Base-by-base conservation (phyloP, 768 basidiomycete species). In the Imleria badia region DNA sequence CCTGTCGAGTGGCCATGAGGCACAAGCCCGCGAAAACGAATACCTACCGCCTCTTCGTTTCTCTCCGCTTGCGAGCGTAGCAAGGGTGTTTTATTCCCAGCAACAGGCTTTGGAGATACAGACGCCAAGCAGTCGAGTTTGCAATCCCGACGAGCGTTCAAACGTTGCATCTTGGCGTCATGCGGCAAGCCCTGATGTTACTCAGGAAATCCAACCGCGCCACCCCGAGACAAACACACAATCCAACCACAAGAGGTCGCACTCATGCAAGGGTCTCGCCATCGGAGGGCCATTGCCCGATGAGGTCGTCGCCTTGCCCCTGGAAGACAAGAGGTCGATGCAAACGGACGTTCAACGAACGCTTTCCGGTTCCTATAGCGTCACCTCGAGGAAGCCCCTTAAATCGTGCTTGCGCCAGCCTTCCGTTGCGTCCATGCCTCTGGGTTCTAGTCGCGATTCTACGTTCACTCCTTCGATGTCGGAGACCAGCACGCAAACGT, bases 11-110 rank as follows among this genome's bases (percentile, higher is more conserved):
- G 39, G 19, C 22, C 20, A 10, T 14, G 42, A 46, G 3, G 13
- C 20, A 0, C 34, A 11, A 22, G 10, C 34, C 5, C 34, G 7
- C 31, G 5, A 29, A 43, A 20, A 33, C 43, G 59, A 52, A 12
- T 57, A 56, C 45, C 45, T 64, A 15, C 60, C 69, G 1, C 52
- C 30, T 13, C 54, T 64, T 49, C 47, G 31, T 14, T 69, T 70
- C 45, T 62, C 66, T 31, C 58, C 64, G 17, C 54, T 63, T 6
- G 40, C 55, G 3, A 50, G 43, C 19, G 50, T 58, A 2, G 46
- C 52, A 22, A 58, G 29, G 20, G 46, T 43, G 29, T 55, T 61
- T 17, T 29, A 53, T 1, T 6, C 51, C 0, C 61, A 43, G 15
- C 54, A 48, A 8, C 54, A 38, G n/a, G 13, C 15, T 15, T 9